Evolutionary conservation across 768 basidiomycete species (phyloP).

Genomic region (Asterophora parasitica): DNA sequence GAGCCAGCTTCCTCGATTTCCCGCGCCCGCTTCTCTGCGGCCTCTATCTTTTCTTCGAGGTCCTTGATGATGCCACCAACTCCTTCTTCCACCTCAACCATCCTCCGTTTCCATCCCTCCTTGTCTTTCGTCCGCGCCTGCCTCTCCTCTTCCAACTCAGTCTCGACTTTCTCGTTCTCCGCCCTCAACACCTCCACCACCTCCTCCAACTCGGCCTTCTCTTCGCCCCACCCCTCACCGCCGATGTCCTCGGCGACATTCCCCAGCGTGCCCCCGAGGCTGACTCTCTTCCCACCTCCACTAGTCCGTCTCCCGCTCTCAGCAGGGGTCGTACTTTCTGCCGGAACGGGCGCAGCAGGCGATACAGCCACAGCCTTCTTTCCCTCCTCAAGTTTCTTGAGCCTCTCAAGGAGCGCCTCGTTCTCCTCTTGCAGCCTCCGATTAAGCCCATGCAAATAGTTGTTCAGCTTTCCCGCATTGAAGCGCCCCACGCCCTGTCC

Average conservation of each 20-base stretch:
- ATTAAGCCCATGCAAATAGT: constrained; percentile 83
- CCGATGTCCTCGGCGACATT: constrained; percentile 59
- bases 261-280: constrained; percentile 49
- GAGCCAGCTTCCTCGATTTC: constrained; percentile 34
- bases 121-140: constrained; percentile 60
- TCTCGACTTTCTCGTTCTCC: constrained; percentile 43
- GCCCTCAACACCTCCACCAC: constrained; percentile 42
- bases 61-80: constrained; percentile 64
- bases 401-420: constrained; percentile 51
- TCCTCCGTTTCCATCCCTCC: constrained; percentile 64
- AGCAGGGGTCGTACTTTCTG: constrained; percentile 14
- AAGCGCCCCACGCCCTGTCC: constrained; percentile 71
- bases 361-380: constrained; percentile 18
- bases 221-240: constrained; percentile 68
- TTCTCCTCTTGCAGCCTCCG: constrained; percentile 83
- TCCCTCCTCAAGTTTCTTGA: constrained; percentile 53
- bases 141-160: constrained; percentile 49
- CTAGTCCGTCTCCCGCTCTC: constrained; percentile 31
- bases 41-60: constrained; percentile 51
- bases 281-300: constrained; percentile 43
- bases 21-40: constrained; percentile 44
- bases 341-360: constrained; percentile 18
- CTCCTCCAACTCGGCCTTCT: constrained; percentile 57
- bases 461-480: constrained; percentile 81
- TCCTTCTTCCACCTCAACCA: constrained; percentile 66